phyloP scores from a whole-genome alignment of 768 basidiomycete species.

The Dictyophora rubrovolvata region DNA sequence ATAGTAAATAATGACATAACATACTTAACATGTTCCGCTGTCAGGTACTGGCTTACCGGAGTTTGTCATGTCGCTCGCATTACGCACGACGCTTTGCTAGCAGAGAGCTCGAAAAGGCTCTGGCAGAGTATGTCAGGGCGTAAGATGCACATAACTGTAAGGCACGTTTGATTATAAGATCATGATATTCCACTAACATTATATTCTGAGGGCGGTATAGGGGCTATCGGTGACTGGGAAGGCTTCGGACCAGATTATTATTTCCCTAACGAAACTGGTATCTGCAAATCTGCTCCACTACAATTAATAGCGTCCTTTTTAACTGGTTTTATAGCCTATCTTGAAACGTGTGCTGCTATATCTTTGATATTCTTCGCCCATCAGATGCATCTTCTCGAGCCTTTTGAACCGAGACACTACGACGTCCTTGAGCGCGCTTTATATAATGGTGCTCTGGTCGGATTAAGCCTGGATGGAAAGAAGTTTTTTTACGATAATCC shows the following conservation, averaged over 20 bases:
- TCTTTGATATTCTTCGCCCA: constrained; percentile 15
- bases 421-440: constrained; percentile 14
- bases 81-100: constrained; percentile 10
- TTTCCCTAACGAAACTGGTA: constrained; percentile 14
- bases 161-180: too few species aligned
- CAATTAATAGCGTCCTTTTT: not conserved
- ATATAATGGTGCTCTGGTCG: constrained; percentile 16
- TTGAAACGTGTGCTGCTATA: constrained; percentile 17
- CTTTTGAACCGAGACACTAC: constrained; percentile 7
- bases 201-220: constrained; percentile 11
- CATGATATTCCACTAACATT: not conserved
- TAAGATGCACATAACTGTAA: constrained; percentile 16
- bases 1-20: not conserved
- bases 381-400: constrained; percentile 14
- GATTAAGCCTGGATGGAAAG: constrained; percentile 14
- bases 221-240: constrained; percentile 15
- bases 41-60: constrained; percentile 16
- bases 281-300: not conserved
- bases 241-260: constrained; percentile 15
- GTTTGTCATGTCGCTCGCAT: constrained; percentile 12
- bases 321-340: constrained; percentile 9
- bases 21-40: not conserved
- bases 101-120: constrained; percentile 6
- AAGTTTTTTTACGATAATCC: constrained; percentile 18
- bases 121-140: constrained; percentile 11